Percentiles rank a stretch among this genome's conserved stretches.
phyloP scores from a whole-genome alignment of 1,284 basidiomycete genomes.

The Sparassis latifolia region DNA sequence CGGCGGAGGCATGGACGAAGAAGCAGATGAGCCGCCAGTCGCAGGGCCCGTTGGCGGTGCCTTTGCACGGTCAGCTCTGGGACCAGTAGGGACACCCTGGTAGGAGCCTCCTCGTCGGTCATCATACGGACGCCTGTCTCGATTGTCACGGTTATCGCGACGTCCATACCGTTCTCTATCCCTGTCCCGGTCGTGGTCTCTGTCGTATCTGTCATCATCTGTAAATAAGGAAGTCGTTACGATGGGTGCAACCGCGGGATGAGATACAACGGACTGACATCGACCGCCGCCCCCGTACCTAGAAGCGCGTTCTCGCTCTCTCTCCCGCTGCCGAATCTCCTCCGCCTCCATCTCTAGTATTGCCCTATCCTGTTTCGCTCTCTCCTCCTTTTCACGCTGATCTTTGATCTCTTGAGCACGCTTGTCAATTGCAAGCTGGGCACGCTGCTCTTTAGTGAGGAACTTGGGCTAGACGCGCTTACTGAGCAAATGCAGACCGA shows the following conservation, averaged over 20 bases:
- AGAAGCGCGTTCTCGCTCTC: constrained; percentile 28
- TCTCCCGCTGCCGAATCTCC: constrained; percentile 45
- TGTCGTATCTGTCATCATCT: constrained; percentile 56
- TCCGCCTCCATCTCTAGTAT: constrained; percentile 72
- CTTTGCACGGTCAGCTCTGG: constrained; percentile 66
- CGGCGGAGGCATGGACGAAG: constrained; percentile 42
- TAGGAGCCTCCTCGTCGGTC: constrained; percentile 28
- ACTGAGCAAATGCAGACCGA: not conserved
- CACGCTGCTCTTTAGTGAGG: constrained; percentile 82
- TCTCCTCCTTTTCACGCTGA: constrained; percentile 58
- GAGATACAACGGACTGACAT: constrained; percentile 33
- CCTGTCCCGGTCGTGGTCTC: constrained; percentile 46
- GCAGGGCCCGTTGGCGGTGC: constrained; percentile 27
- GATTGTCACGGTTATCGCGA: constrained; percentile 18
- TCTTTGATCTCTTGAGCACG: constrained; percentile 74
- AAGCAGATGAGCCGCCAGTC: constrained; percentile 21
- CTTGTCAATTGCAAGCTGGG: constrained; percentile 81
- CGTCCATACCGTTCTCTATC: constrained; percentile 25
- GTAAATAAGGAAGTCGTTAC: constrained; percentile 12
- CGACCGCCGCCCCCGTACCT: constrained; percentile 36
- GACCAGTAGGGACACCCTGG: constrained; percentile 72
- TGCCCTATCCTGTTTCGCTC: constrained; percentile 52
- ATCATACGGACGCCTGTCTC: constrained; percentile 26
- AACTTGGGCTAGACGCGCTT: constrained; percentile 67
- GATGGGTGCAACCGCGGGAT: constrained; percentile 9